These are phyloP conservation scores for Apophysomyces ossiformis DNA, from an alignment of 371 early-diverging fungal species.

Conservation along the genomic window DNA sequence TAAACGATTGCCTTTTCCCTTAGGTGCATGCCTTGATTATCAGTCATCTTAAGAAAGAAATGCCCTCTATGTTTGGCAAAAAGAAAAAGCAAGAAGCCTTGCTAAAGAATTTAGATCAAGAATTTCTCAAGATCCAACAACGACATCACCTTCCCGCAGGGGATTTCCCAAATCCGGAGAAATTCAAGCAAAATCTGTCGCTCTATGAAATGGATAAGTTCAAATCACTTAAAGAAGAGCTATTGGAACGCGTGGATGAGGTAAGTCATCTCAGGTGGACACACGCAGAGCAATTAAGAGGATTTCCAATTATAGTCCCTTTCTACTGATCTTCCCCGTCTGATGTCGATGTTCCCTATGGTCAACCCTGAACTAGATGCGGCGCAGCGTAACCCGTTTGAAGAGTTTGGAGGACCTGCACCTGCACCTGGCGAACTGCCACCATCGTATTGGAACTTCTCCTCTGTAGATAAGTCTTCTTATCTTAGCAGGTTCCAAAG, in stretches of 20 bases:
- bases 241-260: conserved; percentile 62
- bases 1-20: neutral
- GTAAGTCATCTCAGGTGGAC: conserved; percentile 15
- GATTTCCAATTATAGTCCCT: conserved; percentile 49
- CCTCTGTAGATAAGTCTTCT: conserved; percentile 54
- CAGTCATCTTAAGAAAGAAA: conserved; percentile 79
- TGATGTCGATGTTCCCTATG: conserved; percentile 70
- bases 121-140: conserved; percentile 71
- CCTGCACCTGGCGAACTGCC: conserved; percentile 44
- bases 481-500: conserved; percentile 53
- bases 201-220: conserved; percentile 75
- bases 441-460: conserved; percentile 64
- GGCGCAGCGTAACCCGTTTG: conserved; percentile 60
- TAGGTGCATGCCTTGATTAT: conserved; percentile 86
- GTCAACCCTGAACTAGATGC: conserved; percentile 53
- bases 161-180: conserved; percentile 67
- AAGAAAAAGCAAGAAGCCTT: conserved; percentile 70
- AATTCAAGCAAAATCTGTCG: conserved; percentile 58
- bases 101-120: conserved; percentile 63
- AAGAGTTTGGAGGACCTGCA: conserved; percentile 24
- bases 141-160: conserved; percentile 63
- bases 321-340: conserved; percentile 61
- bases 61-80: conserved; percentile 88
- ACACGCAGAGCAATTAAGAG: neutral
- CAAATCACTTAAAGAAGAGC: conserved; percentile 65